Base-by-base conservation (phyloP, 192 early-diverging fungal species). In the Kappamyces sp. region DNA sequence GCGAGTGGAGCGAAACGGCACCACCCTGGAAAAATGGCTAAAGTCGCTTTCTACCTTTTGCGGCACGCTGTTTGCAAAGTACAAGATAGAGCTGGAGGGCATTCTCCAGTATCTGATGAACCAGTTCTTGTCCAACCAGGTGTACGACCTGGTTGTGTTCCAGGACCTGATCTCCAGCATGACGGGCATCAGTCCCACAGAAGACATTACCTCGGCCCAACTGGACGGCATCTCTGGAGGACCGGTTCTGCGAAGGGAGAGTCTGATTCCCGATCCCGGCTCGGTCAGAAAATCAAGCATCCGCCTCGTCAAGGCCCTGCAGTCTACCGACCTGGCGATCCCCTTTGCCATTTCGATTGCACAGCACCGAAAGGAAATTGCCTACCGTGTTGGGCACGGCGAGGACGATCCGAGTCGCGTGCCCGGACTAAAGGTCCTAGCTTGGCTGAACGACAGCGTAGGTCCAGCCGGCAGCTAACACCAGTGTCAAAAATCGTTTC, bases 91-190 rank as follows among this genome's bases (percentile, higher is more conserved):
- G n/a, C 64, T 88, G 5, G 58, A 54, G 0, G 84, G 78, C 0
- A 48, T 88, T 5, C 52, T 92, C 15, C 71, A 81, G 33, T 88
- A 85, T 41, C 60, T 91, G 32, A 61, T 75, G n/a, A 76, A 76
- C 45, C 83, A 84, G 40, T 62, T 92, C n/a, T 64, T 66, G 4
- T 30, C 66, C 3, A 64, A 75, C 9, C 73, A 75, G n/a, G 58
- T 80, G 1, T 68, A 75, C 12, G 87, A 91, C 52, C 60, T 92
- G 7, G 58, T 84, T 32, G 66, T 92, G 30, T 50, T 92, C 12
- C 73, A 78, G 7, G 87, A 92, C 54, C 52, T 92, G 3, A 70
- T 92, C 9, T 69, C 70, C 0, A 80, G 83, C 46, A 86, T 92
- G 80, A 65, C 75, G 29, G 90, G 90, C 14, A 71, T 89, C 34